A percentile compares a stretch with the other conserved stretches of the same genome.
Evolutionary conservation across 164 flowering plant genomes (phyloP).

Genomic region (Sextonia rubra): DNA sequence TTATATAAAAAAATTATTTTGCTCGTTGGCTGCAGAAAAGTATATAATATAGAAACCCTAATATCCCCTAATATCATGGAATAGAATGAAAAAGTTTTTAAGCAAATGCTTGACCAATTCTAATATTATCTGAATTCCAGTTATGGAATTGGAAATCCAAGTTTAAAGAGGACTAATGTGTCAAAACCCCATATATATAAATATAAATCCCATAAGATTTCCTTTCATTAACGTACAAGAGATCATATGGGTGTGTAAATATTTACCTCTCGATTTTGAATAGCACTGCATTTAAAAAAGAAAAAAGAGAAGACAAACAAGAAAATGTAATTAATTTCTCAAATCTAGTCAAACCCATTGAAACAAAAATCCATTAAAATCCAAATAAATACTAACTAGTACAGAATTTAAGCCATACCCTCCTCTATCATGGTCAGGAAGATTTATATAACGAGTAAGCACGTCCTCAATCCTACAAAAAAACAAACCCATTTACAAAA

Average conservation of each 20-base stretch:
- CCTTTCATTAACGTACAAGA: neutral
- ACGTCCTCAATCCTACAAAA: slow-evolving; percentile 51
- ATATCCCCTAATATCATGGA: too few species aligned
- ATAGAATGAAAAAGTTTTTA: too few species aligned
- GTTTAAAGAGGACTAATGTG: too few species aligned
- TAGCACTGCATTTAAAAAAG: slow-evolving; percentile 24
- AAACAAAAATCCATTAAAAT: neutral
- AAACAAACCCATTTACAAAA: neutral
- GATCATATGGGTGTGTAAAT: neutral
- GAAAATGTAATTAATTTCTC: neutral
- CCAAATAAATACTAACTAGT: neutral
- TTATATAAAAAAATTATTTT: too few species aligned
- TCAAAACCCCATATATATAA: too few species aligned
- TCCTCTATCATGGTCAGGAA: slow-evolving; percentile 54
- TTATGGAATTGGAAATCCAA: too few species aligned
- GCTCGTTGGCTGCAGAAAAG: too few species aligned
- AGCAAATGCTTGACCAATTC: too few species aligned
- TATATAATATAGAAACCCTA: too few species aligned
- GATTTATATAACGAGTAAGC: slow-evolving; percentile 40
- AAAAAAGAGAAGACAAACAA: too few species aligned
- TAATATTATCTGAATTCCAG: too few species aligned
- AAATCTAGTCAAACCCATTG: neutral
- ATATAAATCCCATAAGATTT: neutral
- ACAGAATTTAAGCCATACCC: slow-evolving; percentile 26
- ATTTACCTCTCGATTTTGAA: slow-evolving; percentile 47